Conservation (phyloP, 768 basidiomycete species). For the Tricholoma terreum region DNA sequence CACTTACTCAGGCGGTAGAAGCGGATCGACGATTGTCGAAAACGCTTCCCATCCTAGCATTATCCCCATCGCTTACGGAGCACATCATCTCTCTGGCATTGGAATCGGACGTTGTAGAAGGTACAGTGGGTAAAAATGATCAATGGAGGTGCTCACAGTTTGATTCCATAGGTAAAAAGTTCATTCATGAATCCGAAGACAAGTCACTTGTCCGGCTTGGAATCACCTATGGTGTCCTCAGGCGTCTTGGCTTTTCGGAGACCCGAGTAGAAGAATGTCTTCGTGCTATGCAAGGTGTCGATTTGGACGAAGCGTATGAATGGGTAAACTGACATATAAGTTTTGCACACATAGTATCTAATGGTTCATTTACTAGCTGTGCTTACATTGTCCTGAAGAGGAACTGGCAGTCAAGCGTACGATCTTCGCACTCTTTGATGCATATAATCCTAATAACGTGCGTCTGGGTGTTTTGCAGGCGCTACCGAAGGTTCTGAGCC, state of each 20-base stretch:
- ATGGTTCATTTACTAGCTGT: slow-evolving; percentile 45
- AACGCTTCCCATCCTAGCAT: slow-evolving; percentile 55
- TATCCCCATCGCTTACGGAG: slow-evolving; percentile 58
- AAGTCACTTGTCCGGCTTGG: slow-evolving; percentile 70
- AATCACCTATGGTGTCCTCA: slow-evolving; percentile 76
- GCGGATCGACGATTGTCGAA: slow-evolving; percentile 74
- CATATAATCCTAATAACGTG: background rate
- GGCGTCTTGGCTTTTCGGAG: slow-evolving; percentile 74
- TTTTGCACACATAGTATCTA: background rate
- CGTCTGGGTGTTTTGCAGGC: background rate
- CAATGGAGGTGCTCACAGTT: slow-evolving; percentile 11
- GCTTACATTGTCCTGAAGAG: slow-evolving; percentile 57
- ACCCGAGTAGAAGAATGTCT: slow-evolving; percentile 72
- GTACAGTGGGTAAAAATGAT: slow-evolving; percentile 13
- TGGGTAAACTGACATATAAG: slow-evolving; percentile 59
- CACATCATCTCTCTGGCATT: slow-evolving; percentile 54
- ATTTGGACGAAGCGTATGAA: slow-evolving; percentile 85
- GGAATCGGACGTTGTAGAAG: slow-evolving; percentile 30
- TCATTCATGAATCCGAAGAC: slow-evolving; percentile 60
- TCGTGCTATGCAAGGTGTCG: slow-evolving; percentile 55
- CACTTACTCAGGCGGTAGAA: slow-evolving; percentile 61
- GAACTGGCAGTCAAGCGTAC: slow-evolving; percentile 48
- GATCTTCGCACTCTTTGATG: slow-evolving; percentile 1
- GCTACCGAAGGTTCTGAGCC: slow-evolving; percentile 11
- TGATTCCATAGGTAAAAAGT: slow-evolving; percentile 27